Conservation (phyloP, 495 filamentous ascomycete genomes). For the Patellaria atrata region DNA sequence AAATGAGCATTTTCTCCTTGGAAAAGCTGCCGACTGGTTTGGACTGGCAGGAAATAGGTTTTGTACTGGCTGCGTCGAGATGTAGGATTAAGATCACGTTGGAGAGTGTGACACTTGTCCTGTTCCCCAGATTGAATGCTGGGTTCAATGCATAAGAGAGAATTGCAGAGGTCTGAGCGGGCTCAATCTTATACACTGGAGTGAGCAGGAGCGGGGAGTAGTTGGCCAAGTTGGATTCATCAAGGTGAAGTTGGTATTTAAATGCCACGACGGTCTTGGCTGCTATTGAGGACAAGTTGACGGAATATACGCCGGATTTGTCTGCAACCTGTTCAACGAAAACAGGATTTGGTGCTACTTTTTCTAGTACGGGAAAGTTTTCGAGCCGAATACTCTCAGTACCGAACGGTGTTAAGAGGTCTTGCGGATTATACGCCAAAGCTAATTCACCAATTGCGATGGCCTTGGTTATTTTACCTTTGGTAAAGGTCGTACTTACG, state of each 20-base stretch:
- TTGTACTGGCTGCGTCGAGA: constrained; percentile 46
- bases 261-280: constrained; percentile 69
- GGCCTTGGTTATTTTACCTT: constrained; percentile 53
- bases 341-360: constrained; percentile 84
- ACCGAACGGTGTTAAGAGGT: constrained; percentile 35
- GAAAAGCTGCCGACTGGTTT: constrained; percentile 68
- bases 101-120: constrained; percentile 45
- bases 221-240: constrained; percentile 42
- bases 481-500: constrained; percentile 68
- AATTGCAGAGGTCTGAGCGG: constrained; percentile 67
- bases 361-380: constrained; percentile 81
- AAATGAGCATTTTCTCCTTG: constrained; percentile 73
- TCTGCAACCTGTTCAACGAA: constrained; percentile 63
- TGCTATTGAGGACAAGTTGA: constrained; percentile 57
- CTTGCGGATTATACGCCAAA: constrained; percentile 57
- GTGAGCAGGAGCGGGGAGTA: constrained; percentile 67
- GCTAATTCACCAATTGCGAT: constrained; percentile 84
- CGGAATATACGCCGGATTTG: constrained; percentile 64
- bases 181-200: constrained; percentile 71
- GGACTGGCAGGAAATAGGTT: constrained; percentile 46
- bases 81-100: constrained; percentile 73
- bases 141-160: constrained; percentile 81
- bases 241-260: constrained; percentile 84
- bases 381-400: constrained; percentile 67
- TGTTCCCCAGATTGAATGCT: constrained; percentile 32